These are phyloP conservation scores for Fusarium tuaranense DNA, from an alignment of 2,329 filamentous ascomycete species.

Conservation along the genomic window DNA sequence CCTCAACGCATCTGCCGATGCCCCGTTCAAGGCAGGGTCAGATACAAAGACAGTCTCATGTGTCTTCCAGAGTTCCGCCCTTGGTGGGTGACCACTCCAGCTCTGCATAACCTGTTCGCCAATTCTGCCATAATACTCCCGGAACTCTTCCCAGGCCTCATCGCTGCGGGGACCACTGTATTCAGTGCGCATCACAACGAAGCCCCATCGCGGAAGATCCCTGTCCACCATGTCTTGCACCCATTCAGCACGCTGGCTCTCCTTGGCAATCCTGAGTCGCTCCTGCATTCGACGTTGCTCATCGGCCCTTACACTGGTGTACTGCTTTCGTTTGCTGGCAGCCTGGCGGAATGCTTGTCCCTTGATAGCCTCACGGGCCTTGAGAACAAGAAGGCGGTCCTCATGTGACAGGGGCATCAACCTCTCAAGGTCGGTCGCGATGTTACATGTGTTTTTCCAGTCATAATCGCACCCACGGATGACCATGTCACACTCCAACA, in stretches of 20 bases:
- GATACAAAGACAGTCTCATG: background rate
- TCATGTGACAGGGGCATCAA: background rate
- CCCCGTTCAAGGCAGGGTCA: background rate
- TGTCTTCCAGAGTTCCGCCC: background rate
- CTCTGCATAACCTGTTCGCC: background rate
- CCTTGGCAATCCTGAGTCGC: background rate
- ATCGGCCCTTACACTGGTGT: background rate
- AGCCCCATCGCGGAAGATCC: background rate
- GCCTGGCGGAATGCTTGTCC: background rate
- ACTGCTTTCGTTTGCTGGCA: background rate
- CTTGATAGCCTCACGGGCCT: background rate
- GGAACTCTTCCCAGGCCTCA: background rate
- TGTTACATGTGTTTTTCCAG: background rate
- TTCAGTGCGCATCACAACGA: background rate
- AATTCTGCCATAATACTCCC: background rate
- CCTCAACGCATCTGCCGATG: background rate
- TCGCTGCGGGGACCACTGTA: background rate
- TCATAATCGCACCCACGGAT: background rate
- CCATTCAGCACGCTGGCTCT: background rate
- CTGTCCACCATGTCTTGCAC: conserved; percentile 1
- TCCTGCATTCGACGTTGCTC: background rate
- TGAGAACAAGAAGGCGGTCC: background rate
- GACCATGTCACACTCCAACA: background rate
- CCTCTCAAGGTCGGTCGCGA: background rate
- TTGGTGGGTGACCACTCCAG: background rate